These are phyloP conservation scores for Globisporangium heterothallicum DNA, from an alignment of 352 stramenopile species.

Conservation along the genomic window DNA sequence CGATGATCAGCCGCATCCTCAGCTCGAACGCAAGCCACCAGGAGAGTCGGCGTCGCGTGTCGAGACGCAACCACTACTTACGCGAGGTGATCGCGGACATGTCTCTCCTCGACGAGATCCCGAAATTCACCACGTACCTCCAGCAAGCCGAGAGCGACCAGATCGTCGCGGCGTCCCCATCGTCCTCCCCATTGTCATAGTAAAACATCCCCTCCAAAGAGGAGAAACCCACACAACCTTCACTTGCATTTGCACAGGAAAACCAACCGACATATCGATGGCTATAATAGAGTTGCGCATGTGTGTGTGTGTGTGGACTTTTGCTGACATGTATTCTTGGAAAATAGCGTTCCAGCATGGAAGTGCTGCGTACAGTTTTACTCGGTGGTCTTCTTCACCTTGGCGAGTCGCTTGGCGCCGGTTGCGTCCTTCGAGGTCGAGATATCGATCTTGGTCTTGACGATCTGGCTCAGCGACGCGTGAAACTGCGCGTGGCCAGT, in stretches of 20 bases:
- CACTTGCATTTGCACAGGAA: neutral
- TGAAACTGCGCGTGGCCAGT: constrained; percentile 63
- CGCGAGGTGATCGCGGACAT: constrained; percentile 69
- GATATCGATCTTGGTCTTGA: constrained; percentile 63
- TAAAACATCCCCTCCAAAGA: constrained; percentile 9
- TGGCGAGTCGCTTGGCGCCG: constrained; percentile 27
- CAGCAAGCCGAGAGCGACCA: constrained; percentile 28
- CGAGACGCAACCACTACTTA: constrained; percentile 73
- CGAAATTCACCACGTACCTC: constrained; percentile 36
- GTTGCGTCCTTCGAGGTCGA: constrained; percentile 19
- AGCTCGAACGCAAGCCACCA: constrained; percentile 39
- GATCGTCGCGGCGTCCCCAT: constrained; percentile 45
- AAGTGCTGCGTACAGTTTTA: constrained; percentile 15
- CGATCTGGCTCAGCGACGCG: constrained; percentile 53
- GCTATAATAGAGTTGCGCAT: too few species aligned
- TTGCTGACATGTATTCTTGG: neutral
- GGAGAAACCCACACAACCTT: too few species aligned
- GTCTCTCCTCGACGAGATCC: constrained; percentile 53
- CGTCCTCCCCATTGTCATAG: constrained; percentile 20
- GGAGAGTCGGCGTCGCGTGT: constrained; percentile 55
- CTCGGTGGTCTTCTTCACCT: constrained; percentile 62
- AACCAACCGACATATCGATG: neutral
- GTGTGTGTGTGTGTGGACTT: too few species aligned
- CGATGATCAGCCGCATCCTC: constrained; percentile 53
- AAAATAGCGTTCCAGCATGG: constrained; percentile 3